Conservation (phyloP, 768 basidiomycete species). For the Thelephora ganbajun region DNA sequence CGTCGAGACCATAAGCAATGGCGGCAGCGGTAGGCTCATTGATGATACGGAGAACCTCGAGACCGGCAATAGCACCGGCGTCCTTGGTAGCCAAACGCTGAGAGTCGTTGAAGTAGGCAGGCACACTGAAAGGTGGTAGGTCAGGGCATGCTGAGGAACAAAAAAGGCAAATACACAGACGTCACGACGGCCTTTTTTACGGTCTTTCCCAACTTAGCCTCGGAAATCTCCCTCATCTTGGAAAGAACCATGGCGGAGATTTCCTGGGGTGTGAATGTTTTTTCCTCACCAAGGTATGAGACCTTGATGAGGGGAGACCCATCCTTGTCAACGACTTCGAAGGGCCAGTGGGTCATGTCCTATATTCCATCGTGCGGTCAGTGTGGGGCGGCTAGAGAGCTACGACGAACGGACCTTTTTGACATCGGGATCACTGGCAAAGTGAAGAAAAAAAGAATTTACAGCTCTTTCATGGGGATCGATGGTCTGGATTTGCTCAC, state of each 20-base stretch:
- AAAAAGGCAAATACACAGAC: conserved; percentile 32
- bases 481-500: conserved; percentile 27
- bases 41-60: conserved; percentile 99
- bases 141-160: conserved; percentile 1
- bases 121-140: conserved; percentile 41
- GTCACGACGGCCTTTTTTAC: conserved; percentile 99
- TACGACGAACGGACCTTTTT: conserved; percentile 46
- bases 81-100: conserved; percentile 99
- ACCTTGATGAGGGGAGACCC: conserved; percentile 96
- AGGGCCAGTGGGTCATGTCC: conserved; percentile 98
- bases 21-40: conserved; percentile 99
- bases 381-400: neutral
- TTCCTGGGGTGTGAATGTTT: conserved; percentile 96
- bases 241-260: conserved; percentile 99
- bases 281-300: conserved; percentile 86
- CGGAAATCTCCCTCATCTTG: conserved; percentile 99
- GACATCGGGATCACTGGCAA: conserved; percentile 71
- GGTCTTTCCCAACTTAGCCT: conserved; percentile 96
- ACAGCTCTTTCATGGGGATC: neutral
- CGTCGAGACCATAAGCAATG: conserved; percentile 97
- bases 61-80: conserved; percentile 93
- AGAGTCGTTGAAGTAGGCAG: conserved; percentile 99
- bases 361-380: conserved; percentile 17
- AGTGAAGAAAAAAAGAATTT: conserved; percentile 6
- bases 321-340: conserved; percentile 91